phyloP scores from a whole-genome alignment of 202 grass and related monocot species.

The Schoenoplectus triqueter region DNA sequence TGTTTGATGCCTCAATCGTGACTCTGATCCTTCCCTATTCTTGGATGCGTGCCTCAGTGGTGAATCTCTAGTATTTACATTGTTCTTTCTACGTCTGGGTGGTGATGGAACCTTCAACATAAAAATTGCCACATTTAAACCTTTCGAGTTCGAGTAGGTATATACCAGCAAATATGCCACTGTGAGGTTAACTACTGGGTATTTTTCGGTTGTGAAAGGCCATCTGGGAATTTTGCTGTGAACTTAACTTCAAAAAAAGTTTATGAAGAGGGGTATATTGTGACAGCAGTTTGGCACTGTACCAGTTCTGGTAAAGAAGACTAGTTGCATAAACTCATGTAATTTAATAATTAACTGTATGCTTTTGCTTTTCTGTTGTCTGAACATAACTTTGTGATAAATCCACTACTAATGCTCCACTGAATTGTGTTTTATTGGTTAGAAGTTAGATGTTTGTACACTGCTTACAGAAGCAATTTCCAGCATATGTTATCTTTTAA shows the following conservation, averaged over 20 bases:
- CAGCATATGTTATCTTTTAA: not conserved
- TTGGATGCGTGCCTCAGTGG: conserved; percentile 45
- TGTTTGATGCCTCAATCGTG: conserved; percentile 32
- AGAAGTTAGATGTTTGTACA: not conserved
- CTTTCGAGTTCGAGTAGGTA: not conserved
- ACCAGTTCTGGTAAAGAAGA: not conserved
- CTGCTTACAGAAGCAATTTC: not conserved
- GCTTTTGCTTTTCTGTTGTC: not conserved
- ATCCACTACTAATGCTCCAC: not conserved
- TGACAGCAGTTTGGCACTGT: not conserved
- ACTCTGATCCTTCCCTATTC: conserved; percentile 22
- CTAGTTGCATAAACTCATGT: not conserved
- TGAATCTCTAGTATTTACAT: conserved; percentile 53
- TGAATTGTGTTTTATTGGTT: conserved; percentile 2
- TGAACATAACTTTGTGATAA: not conserved
- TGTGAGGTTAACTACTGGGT: not conserved
- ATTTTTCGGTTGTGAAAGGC: not conserved
- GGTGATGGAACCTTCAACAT: conserved; percentile 60
- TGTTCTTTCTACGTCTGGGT: conserved; percentile 47
- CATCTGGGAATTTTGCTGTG: not conserved
- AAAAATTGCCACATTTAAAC: not conserved
- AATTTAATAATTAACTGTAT: not conserved
- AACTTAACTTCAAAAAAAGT: not conserved
- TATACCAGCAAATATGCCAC: not conserved
- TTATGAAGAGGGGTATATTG: not conserved